Conservation (phyloP, 1,139 yeast genomes). For the Suhomyces bokatorum region DNA sequence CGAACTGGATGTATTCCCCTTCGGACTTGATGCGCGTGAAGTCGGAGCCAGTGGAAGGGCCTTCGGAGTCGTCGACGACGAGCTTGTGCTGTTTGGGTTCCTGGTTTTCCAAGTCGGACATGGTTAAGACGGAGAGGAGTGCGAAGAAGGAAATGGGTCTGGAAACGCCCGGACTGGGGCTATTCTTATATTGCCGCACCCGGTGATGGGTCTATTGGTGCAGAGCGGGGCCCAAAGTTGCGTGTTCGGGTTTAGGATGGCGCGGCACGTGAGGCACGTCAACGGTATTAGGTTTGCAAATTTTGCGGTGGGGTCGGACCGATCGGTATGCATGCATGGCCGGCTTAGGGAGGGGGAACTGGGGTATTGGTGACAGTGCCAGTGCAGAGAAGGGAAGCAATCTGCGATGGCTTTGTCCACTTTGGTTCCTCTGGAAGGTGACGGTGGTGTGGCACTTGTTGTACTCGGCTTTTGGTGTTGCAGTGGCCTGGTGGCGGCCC, state of each 20-base stretch:
- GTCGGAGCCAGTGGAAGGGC: slow-evolving; percentile 1
- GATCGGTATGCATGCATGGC: neutral
- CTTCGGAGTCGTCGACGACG: slow-evolving; percentile 4
- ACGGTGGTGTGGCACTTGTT: no score
- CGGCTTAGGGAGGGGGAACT: no score
- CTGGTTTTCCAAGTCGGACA: slow-evolving; percentile 12
- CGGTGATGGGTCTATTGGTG: slow-evolving; percentile 2
- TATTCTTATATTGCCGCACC: slow-evolving; percentile 1
- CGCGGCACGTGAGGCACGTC: slow-evolving; percentile 3
- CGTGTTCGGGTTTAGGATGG: slow-evolving; percentile 5
- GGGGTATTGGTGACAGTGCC: no score
- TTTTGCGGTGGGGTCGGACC: neutral
- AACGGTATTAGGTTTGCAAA: neutral
- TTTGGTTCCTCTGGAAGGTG: no score
- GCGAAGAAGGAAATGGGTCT: neutral
- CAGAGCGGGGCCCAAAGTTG: slow-evolving; percentile 6
- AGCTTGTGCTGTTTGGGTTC: slow-evolving; percentile 7
- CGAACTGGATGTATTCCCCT: slow-evolving; percentile 68
- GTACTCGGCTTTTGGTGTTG: no score
- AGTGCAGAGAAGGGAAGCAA: no score
- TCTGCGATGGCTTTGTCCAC: no score
- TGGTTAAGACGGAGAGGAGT: neutral
- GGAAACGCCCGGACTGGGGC: neutral
- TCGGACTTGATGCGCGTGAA: slow-evolving; percentile 24
- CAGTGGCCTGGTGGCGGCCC: no score